Percentiles rank a stretch among this genome's conserved stretches.
phyloP scores from a whole-genome alignment of 495 filamentous ascomycete species.

The Penicillium macrosclerotiorum region DNA sequence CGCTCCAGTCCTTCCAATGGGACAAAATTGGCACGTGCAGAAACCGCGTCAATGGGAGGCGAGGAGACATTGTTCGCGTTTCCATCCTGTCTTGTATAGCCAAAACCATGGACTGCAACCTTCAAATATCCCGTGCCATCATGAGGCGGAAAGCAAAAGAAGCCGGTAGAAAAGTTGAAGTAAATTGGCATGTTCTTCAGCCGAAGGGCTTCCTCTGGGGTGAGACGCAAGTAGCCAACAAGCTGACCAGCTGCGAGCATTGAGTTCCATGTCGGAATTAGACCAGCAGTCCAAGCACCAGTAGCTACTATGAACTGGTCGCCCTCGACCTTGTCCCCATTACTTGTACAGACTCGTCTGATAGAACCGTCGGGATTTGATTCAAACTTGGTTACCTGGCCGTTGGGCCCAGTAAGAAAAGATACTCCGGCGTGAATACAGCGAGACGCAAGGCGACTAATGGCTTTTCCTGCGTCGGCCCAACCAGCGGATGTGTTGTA shows the following conservation, averaged over 20 bases:
- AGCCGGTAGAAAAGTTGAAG: slow-evolving; percentile 70
- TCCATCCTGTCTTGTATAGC: slow-evolving; percentile 48
- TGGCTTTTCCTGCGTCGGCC: slow-evolving; percentile 69
- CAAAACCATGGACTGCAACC: slow-evolving; percentile 73
- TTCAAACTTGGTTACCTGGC: slow-evolving; percentile 28
- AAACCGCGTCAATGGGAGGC: slow-evolving; percentile 20
- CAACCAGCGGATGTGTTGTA: slow-evolving; percentile 68
- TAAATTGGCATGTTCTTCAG: slow-evolving; percentile 66
- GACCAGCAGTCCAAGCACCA: slow-evolving; percentile 72
- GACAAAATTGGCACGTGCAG: slow-evolving; percentile 29
- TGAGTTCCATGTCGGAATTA: slow-evolving; percentile 68
- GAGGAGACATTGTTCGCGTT: slow-evolving; percentile 20
- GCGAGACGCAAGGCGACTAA: slow-evolving; percentile 51
- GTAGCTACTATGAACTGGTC: slow-evolving; percentile 73
- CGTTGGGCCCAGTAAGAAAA: slow-evolving; percentile 28
- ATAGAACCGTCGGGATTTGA: slow-evolving; percentile 33
- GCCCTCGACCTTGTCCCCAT: slow-evolving; percentile 53
- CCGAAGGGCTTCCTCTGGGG: slow-evolving; percentile 55
- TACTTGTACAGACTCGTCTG: slow-evolving; percentile 20
- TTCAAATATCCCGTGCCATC: slow-evolving; percentile 52
- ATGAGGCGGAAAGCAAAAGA: slow-evolving; percentile 73
- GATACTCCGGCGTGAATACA: slow-evolving; percentile 31
- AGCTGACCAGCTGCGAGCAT: slow-evolving; percentile 72
- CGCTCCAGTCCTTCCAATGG: slow-evolving; percentile 57
- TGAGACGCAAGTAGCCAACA: slow-evolving; percentile 66